Base-by-base conservation (phyloP, 768 basidiomycete genomes). In the Pisolithus tinctorius region DNA sequence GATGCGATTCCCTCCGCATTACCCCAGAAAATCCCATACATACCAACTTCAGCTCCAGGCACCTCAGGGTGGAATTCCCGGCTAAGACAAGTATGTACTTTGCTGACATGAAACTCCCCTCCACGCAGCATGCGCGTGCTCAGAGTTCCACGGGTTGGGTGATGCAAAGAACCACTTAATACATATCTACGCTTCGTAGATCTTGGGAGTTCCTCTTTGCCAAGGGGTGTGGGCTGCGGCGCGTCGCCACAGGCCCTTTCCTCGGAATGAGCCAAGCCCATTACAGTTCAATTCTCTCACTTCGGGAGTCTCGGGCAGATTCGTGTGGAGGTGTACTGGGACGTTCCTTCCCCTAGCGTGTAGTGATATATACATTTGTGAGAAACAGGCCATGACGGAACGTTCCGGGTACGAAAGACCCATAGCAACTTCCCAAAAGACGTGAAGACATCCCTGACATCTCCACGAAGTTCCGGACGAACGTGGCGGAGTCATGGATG, bases 311-410 rank as follows among this genome's bases (percentile, higher is more conserved):
- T 34, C 34, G 34, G 34, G 34, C 34, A 34, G 34, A 11, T 11
- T 34, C 31, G 38, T 13, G n/a, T 25, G 45, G 9, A 42, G 47
- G 29, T 43, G 31, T 43, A 54, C 55, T 37, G 23, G 14, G 26
- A 8, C 54, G 63, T 63, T 60, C 23, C 39, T 41, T 51, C 20
- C 44, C 45, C 45, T 54, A 53, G 52, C 60, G 53, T 55, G 48
- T 27, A 43, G 48, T 23, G 44, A 45, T 39, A 31, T 31, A 14
- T 50, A 43, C 25, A 14, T 34, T 34, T 51, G 50, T 52, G 40
- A 26, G 20, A 31, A 20, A 44, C 40, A 25, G 27, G 42, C 23
- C 36, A 40, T 20, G 51, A 50, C 13, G 34, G 34, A 34, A 34
- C 25, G 26, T 27, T 11, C 43, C 26, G 27, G 29, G n/a, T 31